phyloP scores from a whole-genome alignment of 345 rosid species.

The Erucastrum elatum region DNA sequence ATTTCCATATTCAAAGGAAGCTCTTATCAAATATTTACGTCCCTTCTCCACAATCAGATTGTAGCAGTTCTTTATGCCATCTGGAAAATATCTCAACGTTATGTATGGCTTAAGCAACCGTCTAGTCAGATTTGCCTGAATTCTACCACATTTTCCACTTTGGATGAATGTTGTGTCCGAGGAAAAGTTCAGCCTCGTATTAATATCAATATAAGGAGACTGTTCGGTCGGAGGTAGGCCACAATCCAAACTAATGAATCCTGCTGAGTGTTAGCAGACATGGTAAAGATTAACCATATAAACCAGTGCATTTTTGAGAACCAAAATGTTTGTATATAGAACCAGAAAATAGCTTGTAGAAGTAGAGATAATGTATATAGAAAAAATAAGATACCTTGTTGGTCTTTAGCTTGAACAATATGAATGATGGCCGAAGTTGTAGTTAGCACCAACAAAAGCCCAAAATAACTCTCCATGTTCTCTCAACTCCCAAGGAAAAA shows the following conservation, averaged over 20 bases:
- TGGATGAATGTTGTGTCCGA: constrained; percentile 38
- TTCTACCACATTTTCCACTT: constrained; percentile 14
- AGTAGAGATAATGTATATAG: neutral
- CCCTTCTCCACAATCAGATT: constrained; percentile 32
- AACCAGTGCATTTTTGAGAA: neutral
- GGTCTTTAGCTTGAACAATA: constrained; percentile 30
- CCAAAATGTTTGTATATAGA: neutral
- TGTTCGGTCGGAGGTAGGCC: constrained; percentile 26
- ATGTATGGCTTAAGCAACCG: neutral
- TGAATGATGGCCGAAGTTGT: neutral
- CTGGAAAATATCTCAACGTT: constrained; percentile 41
- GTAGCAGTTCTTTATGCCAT: constrained; percentile 49
- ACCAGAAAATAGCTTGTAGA: neutral
- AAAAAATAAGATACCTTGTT: constrained; percentile 21
- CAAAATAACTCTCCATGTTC: constrained; percentile 7
- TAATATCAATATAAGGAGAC: constrained; percentile 13
- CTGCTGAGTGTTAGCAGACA: constrained; percentile 14
- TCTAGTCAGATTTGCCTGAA: neutral
- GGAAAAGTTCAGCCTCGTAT: neutral
- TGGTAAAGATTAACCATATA: neutral
- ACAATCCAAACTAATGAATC: constrained; percentile 52
- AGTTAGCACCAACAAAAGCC: neutral
- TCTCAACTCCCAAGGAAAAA: neutral
- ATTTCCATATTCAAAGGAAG: constrained; percentile 42
- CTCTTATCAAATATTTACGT: constrained; percentile 39